Conservation (phyloP, 2,329 filamentous ascomycete genomes). For the Arthroderma sp. region DNA sequence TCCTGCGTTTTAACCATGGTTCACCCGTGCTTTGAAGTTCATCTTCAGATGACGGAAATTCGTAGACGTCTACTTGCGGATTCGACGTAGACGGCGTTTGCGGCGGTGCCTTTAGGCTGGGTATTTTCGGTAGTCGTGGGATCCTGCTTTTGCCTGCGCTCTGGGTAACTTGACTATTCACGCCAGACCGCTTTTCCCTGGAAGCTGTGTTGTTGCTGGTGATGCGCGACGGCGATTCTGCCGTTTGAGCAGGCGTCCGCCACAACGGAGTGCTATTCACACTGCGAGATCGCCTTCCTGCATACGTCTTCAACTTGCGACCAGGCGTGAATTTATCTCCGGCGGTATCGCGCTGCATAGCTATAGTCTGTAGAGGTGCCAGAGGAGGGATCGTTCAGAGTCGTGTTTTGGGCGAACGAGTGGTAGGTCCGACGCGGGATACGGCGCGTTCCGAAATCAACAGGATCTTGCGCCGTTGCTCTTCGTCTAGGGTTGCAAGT, state of each 20-base stretch:
- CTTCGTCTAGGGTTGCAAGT: too few relatives aligned
- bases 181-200: too few relatives aligned
- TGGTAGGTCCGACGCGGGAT: too few relatives aligned
- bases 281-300: slow-evolving; percentile 7
- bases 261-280: background rate
- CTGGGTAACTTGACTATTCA: too few relatives aligned
- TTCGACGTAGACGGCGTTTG: background rate
- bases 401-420: background rate
- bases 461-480: too few relatives aligned
- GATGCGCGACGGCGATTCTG: background rate
- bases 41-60: slow-evolving; percentile 18
- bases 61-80: slow-evolving; percentile 11
- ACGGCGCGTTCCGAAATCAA: too few relatives aligned
- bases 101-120: background rate
- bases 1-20: slow-evolving; percentile 9
- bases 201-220: too few relatives aligned
- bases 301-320: slow-evolving; percentile 11
- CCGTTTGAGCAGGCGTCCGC: background rate
- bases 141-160: background rate
- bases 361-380: background rate
- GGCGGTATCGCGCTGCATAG: background rate
- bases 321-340: slow-evolving; percentile 5
- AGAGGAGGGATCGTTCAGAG: background rate
- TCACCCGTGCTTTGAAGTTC: slow-evolving; percentile 9
- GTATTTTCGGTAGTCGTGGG: background rate